Evolutionary conservation across 345 rosid genomes (phyloP).

Genomic region (Eucalyptus tenuipes): DNA sequence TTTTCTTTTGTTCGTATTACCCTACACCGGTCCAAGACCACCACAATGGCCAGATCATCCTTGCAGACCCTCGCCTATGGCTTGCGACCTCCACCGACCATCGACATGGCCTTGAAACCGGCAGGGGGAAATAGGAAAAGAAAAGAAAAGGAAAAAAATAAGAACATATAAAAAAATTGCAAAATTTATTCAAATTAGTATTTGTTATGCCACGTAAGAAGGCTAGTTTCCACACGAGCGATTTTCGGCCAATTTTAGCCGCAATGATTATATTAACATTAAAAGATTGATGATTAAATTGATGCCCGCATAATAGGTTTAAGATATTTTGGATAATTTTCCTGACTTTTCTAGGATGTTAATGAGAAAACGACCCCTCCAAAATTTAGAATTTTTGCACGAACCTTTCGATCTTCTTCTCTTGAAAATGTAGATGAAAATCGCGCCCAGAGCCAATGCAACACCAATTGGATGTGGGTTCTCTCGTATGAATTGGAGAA

Average conservation of each 20-base stretch:
- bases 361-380: background rate
- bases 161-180: background rate
- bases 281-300: too few species aligned
- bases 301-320: fast-evolving
- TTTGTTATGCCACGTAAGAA: fast-evolving
- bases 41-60: background rate
- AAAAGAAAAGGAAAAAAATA: too few species aligned
- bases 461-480: background rate
- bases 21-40: background rate
- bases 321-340: too few species aligned
- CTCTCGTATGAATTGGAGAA: background rate
- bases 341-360: background rate
- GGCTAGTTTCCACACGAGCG: fast-evolving
- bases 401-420: background rate
- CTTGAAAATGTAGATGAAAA: background rate
- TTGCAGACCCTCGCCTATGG: background rate
- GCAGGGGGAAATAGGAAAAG: background rate
- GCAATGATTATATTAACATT: too few species aligned
- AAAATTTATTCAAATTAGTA: too few species aligned
- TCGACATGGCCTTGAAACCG: background rate
- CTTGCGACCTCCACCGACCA: fast-evolving
- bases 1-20: background rate
- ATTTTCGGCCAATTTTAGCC: background rate
- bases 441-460: background rate
- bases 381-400: background rate